These are phyloP conservation scores for Sclerotinia spermophila DNA, from an alignment of 2,329 filamentous ascomycete species.

Conservation along the genomic window DNA sequence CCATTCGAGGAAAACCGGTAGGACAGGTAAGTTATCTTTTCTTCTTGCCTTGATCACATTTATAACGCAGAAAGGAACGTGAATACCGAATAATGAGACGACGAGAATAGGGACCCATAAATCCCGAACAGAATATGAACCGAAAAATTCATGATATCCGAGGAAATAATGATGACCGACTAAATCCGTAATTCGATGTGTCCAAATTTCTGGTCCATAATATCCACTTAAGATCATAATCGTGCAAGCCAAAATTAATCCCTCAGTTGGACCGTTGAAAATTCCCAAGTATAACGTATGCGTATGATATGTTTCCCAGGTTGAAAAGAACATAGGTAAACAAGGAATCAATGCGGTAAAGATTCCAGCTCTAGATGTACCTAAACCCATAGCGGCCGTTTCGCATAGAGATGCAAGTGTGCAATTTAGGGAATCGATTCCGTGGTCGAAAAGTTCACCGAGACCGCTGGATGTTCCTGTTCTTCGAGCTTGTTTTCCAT, in stretches of 20 bases:
- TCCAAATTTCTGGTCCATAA: slow-evolving; percentile 87
- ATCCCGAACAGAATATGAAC: slow-evolving; percentile 73
- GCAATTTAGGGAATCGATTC: slow-evolving; percentile 97
- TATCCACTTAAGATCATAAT: slow-evolving; percentile 86
- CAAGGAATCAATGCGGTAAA: slow-evolving; percentile 91
- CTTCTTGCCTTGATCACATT: slow-evolving; percentile 79
- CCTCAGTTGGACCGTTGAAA: slow-evolving; percentile 96
- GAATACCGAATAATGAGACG: slow-evolving; percentile 61
- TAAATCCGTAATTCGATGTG: slow-evolving; percentile 65
- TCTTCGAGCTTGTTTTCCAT: slow-evolving; percentile 93
- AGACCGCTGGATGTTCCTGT: slow-evolving; percentile 93
- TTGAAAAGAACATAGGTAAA: slow-evolving; percentile 98
- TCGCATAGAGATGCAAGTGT: slow-evolving; percentile 88
- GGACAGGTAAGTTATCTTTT: slow-evolving; percentile 66
- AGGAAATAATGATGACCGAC: slow-evolving; percentile 57
- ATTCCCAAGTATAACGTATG: slow-evolving; percentile 95
- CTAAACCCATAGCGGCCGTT: slow-evolving; percentile 88
- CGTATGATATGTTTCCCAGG: slow-evolving; percentile 99
- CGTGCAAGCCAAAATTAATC: slow-evolving; percentile 78
- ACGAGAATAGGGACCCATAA: slow-evolving; percentile 77
- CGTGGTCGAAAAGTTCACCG: slow-evolving; percentile 96
- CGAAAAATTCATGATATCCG: slow-evolving; percentile 57
- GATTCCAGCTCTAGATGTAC: slow-evolving; percentile 76
- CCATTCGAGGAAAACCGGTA: slow-evolving; percentile 90
- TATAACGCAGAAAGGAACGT: slow-evolving; percentile 84